Conservation (phyloP, 371 early-diverging fungal genomes). For the Massospora cicadina region DNA sequence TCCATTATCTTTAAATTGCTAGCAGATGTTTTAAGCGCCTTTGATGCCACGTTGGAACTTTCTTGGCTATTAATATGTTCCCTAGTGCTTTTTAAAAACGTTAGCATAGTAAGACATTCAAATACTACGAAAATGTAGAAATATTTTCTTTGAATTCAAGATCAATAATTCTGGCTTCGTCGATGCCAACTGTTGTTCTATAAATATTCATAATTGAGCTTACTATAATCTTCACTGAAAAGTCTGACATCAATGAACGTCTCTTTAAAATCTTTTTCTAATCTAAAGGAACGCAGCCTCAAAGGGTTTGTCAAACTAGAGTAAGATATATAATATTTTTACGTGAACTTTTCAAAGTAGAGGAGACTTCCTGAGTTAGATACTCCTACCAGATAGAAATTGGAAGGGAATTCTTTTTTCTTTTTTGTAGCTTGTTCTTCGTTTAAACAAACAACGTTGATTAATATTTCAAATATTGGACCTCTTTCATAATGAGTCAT, state of each 20-base stretch:
- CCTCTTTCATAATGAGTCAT: neutral
- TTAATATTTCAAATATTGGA: neutral
- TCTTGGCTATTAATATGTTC: neutral
- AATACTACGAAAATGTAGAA: neutral
- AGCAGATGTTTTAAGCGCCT: neutral
- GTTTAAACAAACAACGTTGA: neutral
- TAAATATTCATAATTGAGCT: neutral
- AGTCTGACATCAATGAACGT: neutral
- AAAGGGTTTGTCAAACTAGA: neutral
- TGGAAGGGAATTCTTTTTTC: neutral
- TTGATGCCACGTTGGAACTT: neutral
- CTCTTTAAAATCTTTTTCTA: neutral
- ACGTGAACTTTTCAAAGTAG: slow-evolving; percentile 3
- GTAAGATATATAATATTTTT: neutral
- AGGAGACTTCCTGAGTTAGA: neutral
- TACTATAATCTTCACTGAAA: neutral
- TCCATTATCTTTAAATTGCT: neutral
- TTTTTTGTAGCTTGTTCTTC: neutral
- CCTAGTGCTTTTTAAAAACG: too few relatives aligned
- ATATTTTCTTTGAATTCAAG: neutral
- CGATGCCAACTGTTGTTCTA: neutral
- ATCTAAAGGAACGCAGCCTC: neutral
- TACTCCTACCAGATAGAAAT: neutral
- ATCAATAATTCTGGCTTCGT: neutral
- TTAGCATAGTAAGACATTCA: neutral